Base-by-base conservation (phyloP, 768 basidiomycete species). In the Dacryopinax primogenitus region DNA sequence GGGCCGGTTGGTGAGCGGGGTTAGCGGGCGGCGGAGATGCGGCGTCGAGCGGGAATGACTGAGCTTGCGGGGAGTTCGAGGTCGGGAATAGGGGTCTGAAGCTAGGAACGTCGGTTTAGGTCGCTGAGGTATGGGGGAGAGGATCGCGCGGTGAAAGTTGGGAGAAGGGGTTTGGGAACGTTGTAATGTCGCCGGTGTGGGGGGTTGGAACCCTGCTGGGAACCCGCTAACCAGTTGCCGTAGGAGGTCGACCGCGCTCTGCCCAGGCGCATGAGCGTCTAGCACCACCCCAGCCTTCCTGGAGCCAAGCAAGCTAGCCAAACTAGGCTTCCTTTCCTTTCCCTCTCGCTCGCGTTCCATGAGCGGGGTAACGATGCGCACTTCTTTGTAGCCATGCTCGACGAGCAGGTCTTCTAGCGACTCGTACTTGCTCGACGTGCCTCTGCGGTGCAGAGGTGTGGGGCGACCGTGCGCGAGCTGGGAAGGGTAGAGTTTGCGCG, bases 351-450 rank as follows among this genome's bases (percentile, higher is more conserved):
- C 41, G 7, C 82, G 80, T 66, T 91, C 88, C 2, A 80, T 77
- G 74, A 92, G 90, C 7, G 92, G 92, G 0, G 92, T 93, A 70
- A 90, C 88, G 12, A 96, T 81, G 44, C 92, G 82, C 1, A 91
- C 93, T 72, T 95, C 92, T 73, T 91, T 92, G 79, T 93, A 94
- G 1, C 92, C 92, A 0, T 90, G 90, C 73, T 92, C 88, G 62
- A 83, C 79, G 30, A 96, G 79, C 18, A 96, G 78, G 75, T 93
- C 90, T 68, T 92, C 92, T 21, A 95, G 80, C 3, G 84, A 80
- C 69, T 93, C 91, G 68, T 91, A 92, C 2, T 84, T 88, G 67
- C 82, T 83, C 1, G 89, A 90, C 21, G 83, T 90, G 1, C 90
- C 90, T 64, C 89, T 78, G 26, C 87, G 81, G 72, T 90, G 88